These are phyloP conservation scores for Thraustochytrium striatum DNA, from an alignment of 352 stramenopile species.

Conservation along the genomic window DNA sequence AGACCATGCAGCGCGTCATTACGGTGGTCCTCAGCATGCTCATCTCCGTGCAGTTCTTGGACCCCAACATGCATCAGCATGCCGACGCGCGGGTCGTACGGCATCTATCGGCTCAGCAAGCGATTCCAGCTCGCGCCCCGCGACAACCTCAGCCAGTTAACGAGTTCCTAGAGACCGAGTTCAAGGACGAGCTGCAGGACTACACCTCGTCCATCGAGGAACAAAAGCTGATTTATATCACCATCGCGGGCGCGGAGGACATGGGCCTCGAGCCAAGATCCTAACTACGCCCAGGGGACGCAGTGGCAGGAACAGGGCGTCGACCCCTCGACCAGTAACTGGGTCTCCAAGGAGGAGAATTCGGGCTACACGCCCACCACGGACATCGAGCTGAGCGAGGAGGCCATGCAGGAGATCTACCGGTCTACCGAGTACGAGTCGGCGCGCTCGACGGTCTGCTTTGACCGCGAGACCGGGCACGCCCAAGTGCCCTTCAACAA, in stretches of 20 bases:
- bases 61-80: slow-evolving; percentile 49
- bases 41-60: slow-evolving; percentile 64
- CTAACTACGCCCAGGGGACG: not conserved
- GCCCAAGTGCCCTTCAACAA: slow-evolving; percentile 55
- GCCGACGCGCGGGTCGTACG: not conserved
- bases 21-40: slow-evolving; percentile 73
- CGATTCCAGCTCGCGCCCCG: not conserved
- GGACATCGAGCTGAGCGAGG: not conserved
- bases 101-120: slow-evolving; percentile 42
- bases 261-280: not conserved
- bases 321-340: too few species aligned
- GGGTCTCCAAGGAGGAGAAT: not conserved
- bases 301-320: too few species aligned
- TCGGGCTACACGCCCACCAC: not conserved
- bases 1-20: slow-evolving; percentile 84
- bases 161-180: slow-evolving; percentile 26
- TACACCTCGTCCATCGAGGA: not conserved
- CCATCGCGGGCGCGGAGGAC: not conserved
- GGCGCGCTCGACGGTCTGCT: not conserved
- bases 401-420: not conserved
- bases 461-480: slow-evolving; percentile 32
- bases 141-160: not conserved
- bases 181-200: slow-evolving; percentile 11
- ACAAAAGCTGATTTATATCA: slow-evolving; percentile 9
- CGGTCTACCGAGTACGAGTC: slow-evolving; percentile 10